These are phyloP conservation scores for Aspergillus fumigatus DNA, from an alignment of 2,329 filamentous ascomycete genomes.

Conservation along the genomic window DNA sequence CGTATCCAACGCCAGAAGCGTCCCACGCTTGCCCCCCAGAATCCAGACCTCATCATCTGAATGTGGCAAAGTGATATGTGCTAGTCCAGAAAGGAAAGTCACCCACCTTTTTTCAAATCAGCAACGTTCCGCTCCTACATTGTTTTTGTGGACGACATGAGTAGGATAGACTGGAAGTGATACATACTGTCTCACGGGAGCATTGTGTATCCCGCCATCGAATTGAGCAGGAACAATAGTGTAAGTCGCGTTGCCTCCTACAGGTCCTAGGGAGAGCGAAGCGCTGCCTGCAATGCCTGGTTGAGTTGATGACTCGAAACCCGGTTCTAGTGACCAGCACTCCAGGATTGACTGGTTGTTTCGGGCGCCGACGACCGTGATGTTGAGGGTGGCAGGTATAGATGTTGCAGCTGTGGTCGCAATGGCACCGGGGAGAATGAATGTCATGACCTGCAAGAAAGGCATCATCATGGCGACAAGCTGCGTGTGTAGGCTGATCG, in stretches of 20 bases:
- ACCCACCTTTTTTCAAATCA: conserved; percentile 22
- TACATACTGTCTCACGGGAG: conserved; percentile 41
- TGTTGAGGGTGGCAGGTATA: conserved; percentile 31
- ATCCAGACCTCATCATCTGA: conserved; percentile 35
- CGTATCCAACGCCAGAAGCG: conserved; percentile 43
- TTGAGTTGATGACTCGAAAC: conserved; percentile 30
- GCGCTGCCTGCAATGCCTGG: conserved; percentile 31
- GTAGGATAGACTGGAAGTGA: too few relatives aligned
- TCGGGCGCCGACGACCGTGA: conserved; percentile 39
- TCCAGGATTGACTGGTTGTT: conserved; percentile 41
- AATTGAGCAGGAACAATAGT: conserved; percentile 34
- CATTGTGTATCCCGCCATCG: conserved; percentile 41
- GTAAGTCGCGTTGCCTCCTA: conserved; percentile 32
- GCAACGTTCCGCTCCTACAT: neutral
- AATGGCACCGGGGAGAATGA: conserved; percentile 7
- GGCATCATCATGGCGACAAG: neutral
- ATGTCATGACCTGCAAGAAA: neutral
- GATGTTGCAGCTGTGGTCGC: conserved; percentile 6
- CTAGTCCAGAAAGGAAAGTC: conserved; percentile 38
- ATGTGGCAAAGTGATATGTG: conserved; percentile 41
- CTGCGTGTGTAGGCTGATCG: neutral
- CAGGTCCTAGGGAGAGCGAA: conserved; percentile 28
- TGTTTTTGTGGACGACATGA: neutral
- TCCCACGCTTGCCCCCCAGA: conserved; percentile 38
- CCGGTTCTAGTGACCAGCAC: conserved; percentile 43